Base-by-base conservation (phyloP, 2,329 filamentous ascomycete species). In the Colletotrichum zoysiae region DNA sequence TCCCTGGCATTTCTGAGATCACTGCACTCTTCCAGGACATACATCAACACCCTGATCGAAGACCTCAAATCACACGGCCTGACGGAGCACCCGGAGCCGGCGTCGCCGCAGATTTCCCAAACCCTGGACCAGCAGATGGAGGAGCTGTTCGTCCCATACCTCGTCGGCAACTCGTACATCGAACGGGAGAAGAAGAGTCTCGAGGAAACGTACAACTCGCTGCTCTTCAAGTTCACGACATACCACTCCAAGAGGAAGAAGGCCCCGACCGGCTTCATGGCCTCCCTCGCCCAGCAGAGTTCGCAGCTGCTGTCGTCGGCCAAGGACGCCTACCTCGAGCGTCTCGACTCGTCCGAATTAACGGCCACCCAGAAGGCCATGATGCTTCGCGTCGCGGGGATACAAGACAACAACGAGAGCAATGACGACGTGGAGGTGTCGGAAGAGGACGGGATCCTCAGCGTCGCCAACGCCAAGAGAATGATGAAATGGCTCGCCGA, bases 401-500 rank as follows among this genome's bases (percentile, higher is more conserved):
- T 98, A 62, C 91, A 95, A 74, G 90, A 93, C 61, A 91, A 91
- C 73, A 90, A 88, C 74, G 90, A 90, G 67, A 91, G 92, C 77
- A 93, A 94, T 80, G 92, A 93, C 75, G 95, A 97, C 64, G 94
- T 97, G 70, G 95, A 97, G 79, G 93, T 98, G 42, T 91, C 92
- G 0, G 96, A 98, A 71, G 91, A 95, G 78, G 95, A 99, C 78
- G 96, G 96, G 44, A 87, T 90, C 68, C 85, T 98, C 35, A 95
- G 91, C 75, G 86, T 97, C 5, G 86, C 90, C n/a, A 95, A 93
- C 79, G 94, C 95, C n/a, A 98, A 98, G 83, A 90, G 96, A 69
- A 99, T 99, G 95, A 88, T 99, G 72, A 97, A 94, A 79, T 99
- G 96, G 96, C 85, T 99, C 51, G 96, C 96, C 2, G 96, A 99